Percentiles rank a stretch among this genome's conserved stretches.
These are phyloP conservation scores for Fraxinus excelsior DNA, from an alignment of 257 asterid species.

Conservation along the genomic window DNA sequence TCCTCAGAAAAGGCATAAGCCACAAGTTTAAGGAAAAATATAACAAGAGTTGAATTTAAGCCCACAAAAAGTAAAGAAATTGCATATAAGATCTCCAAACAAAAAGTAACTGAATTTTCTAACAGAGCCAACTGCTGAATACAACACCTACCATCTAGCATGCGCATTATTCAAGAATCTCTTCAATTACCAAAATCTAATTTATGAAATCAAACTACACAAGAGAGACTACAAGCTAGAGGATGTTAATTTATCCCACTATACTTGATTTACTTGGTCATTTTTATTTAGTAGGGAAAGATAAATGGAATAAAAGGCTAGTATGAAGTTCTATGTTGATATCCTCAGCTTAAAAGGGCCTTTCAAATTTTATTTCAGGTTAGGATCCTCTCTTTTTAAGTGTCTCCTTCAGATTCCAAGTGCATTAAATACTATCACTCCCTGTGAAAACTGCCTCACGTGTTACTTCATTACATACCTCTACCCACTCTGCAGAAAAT, in stretches of 20 bases:
- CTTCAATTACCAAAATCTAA: neutral
- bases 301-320: neutral
- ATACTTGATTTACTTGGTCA: too few relatives aligned
- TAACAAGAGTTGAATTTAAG: slow-evolving; percentile 7
- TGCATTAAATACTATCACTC: neutral
- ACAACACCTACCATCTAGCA: slow-evolving; percentile 14
- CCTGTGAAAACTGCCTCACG: neutral
- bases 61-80: neutral
- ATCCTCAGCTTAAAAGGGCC: slow-evolving; percentile 7
- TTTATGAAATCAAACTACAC: too few relatives aligned
- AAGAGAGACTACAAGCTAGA: too few relatives aligned
- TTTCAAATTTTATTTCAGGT: neutral
- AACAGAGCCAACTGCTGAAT: neutral
- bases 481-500: slow-evolving; percentile 75
- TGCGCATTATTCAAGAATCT: neutral
- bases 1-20: neutral
- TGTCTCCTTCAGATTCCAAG: neutral
- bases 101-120: neutral
- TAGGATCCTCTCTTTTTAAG: neutral
- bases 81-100: neutral
- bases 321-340: neutral
- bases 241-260: too few relatives aligned
- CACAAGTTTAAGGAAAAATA: neutral
- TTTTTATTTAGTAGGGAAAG: neutral
- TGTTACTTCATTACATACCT: slow-evolving; percentile 47